Base-by-base conservation (phyloP, 202 grass and related monocot species). In the Carex sylvatica region DNA sequence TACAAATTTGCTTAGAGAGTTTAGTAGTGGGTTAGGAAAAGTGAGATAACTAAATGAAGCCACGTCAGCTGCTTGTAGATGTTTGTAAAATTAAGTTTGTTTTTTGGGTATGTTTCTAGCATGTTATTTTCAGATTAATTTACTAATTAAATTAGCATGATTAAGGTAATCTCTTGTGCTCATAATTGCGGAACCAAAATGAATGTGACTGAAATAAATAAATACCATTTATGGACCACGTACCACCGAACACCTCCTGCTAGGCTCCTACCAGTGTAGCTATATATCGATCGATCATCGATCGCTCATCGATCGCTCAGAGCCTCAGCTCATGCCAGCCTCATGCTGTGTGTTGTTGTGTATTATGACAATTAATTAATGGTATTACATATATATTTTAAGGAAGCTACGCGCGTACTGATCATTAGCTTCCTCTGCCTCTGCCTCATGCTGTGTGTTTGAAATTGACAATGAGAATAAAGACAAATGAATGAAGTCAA, bases 1-100 rank as follows among this genome's bases (percentile, higher is more conserved):
- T 82, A 82, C 79, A 82, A 63, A 82, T 82, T 67, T 65, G 62
- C 60, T 82, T 82, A 68, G 23, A 42, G 28, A 81, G 40, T 26
- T 2, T 54, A 30, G 28, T 31, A 55, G 42, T 72, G 74, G 26
- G 18, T 78, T 78, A 60, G 74, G 6, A n/a, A 33, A 38, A 36
- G 18, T 38, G 55, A 65, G 33, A 80, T 72, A 8, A 30, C 6
- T 49, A 55, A 18, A 56, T 35, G 38, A 51, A 72, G 42, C 44
- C 20, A 72, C 2, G 4, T 35, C 36, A 81, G 79, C 79, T 81
- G 14, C 46, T 68, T 82, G 79, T 82, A 82, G 62, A 82, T 65
- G 38, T 54, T 81, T 49, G 79, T 82, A 82, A 68, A 82, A n/a
- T n/a, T n/a, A n/a, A 82, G 62, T 68, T 33, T 55, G 40, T 26